phyloP scores from a whole-genome alignment of 164 flowering plant genomes.

The Vitis vinifera region ASM3070453v1 NC_081817.1:1233501-1234000 shows the following conservation, averaged over 20 bases:
- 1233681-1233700: slow-evolving; percentile 87
- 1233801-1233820: slow-evolving; percentile 92
- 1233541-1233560: slow-evolving; percentile 73
- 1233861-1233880: slow-evolving; percentile 85
- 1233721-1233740: slow-evolving; percentile 67
- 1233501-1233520: slow-evolving; percentile 86
- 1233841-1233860: slow-evolving; percentile 56
- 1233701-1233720: slow-evolving; percentile 65
- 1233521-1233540: slow-evolving; percentile 71
- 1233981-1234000: slow-evolving; percentile 62
- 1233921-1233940: slow-evolving; percentile 82
- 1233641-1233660: slow-evolving; percentile 93
- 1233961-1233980: slow-evolving; percentile 48
- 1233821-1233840: slow-evolving; percentile 86
- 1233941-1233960: slow-evolving; percentile 82
- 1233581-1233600: slow-evolving; percentile 80
- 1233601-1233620: slow-evolving; percentile 86
- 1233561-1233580: slow-evolving; percentile 86
- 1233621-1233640: slow-evolving; percentile 71
- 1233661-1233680: slow-evolving; percentile 85
- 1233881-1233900: slow-evolving; percentile 80
- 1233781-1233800: slow-evolving; percentile 93
- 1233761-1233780: slow-evolving; percentile 87
- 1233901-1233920: slow-evolving; percentile 66
- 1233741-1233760: slow-evolving; percentile 76